Evolutionary conservation across 2,329 filamentous ascomycete species (phyloP), one percentile per base, ranked within the genome.

Genomic region (Alternaria triticina): DNA sequence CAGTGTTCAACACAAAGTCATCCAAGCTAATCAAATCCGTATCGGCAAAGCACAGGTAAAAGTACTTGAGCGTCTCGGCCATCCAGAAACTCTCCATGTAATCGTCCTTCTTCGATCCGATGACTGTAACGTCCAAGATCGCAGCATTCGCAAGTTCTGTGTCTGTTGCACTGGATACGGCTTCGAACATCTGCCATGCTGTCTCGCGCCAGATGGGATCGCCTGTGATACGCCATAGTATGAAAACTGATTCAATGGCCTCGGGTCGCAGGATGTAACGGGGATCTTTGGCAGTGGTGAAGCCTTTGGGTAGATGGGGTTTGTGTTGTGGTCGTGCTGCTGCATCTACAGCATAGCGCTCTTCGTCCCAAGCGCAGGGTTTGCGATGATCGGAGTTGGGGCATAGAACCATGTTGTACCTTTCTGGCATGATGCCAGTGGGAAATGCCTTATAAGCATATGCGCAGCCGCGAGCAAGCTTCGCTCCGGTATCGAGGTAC

Each of bases 381-480:
- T 64, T 59, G 27, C 68, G 68, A 49, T 63, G 68, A 15, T 73
- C 54, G 5, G 66, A 17, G 28, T 69, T 67, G 1, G 70, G 71
- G 68, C 87, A 89, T 3, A 85, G 82, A 6, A 85, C 67, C 58
- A 87, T 78, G 33, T 82, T 73, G 73, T 88, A 88, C 27, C 80
- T 76, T 69, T 90, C 88, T 0, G 88, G 87, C 86, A 89, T 89
- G 60, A 90, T 83, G 1, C 87, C 87, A 0, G 84, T 82, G 3
- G 84, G 83, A 47, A 86, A 85, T 3, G 83, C 78, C 56, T 84
- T 80, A 71, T 89, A 89, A 6, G 87, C 84, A 83, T 86, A 89
- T 27, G 89, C 84, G 73, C 88, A 90, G 8, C 87, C 88, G 61
- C 88, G 84, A 0, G 87, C 88, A 27, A 89, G 79, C 72, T 87